phyloP scores from a whole-genome alignment of 1,139 yeast genomes.

The Debaryomycetaceae sp. region DNA sequence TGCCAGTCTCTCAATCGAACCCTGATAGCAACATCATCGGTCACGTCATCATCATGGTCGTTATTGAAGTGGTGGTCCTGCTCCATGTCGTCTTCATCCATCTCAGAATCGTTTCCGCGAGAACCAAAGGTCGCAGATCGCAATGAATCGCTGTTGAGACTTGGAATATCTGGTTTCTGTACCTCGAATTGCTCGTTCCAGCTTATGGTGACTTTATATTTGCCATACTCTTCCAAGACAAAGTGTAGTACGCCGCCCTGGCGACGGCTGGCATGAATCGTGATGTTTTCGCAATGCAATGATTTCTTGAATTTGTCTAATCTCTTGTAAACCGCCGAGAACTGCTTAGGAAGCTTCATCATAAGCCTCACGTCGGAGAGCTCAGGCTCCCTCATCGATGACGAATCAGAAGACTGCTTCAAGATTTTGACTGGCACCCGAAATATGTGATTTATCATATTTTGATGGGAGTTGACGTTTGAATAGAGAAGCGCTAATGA shows the following conservation, averaged over 20 bases:
- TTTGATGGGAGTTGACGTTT: constrained; percentile 27
- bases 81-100: not conserved
- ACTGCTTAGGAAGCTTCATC: constrained; percentile 47
- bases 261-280: constrained; percentile 31
- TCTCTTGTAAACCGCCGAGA: constrained; percentile 47
- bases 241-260: constrained; percentile 44
- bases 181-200: constrained; percentile 53
- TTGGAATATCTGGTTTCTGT: constrained; percentile 20
- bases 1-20: constrained; percentile 57
- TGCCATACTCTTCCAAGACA: constrained; percentile 52
- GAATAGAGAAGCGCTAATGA: constrained; percentile 51
- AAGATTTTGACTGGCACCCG: constrained; percentile 55
- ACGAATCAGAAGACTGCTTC: constrained; percentile 41
- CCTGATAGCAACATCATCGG: constrained; percentile 33
- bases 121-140: constrained; percentile 13
- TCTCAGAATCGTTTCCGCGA: constrained; percentile 7
- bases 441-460: constrained; percentile 52
- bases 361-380: constrained; percentile 45
- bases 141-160: constrained; percentile 19
- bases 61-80: not conserved
- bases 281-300: constrained; percentile 26
- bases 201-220: constrained; percentile 47
- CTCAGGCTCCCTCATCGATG: constrained; percentile 45
- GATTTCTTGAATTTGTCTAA: constrained; percentile 53
- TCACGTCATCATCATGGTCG: constrained; percentile 17